These are phyloP conservation scores for Neckera pumila DNA, from an alignment of 225 moss, liverwort and hornwort species.

Conservation along the genomic window DNA sequence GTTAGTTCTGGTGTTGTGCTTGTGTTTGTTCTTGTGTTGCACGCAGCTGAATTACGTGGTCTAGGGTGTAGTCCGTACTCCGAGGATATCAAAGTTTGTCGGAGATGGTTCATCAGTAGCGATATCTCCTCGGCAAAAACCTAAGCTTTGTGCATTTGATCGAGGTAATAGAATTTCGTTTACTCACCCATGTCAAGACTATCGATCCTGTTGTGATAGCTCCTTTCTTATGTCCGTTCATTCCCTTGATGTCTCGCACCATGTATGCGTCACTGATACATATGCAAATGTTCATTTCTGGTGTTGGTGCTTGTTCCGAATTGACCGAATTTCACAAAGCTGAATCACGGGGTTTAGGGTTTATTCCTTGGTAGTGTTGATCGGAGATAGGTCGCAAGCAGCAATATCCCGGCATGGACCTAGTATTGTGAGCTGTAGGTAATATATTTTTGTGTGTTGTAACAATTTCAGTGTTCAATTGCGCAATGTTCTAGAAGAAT, in stretches of 20 bases:
- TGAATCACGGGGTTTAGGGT: background rate
- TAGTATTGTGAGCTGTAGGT: background rate
- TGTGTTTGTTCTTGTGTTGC: background rate
- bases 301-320: background rate
- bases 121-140: background rate
- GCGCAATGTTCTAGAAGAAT: background rate
- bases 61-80: no score
- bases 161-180: background rate
- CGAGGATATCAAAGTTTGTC: background rate
- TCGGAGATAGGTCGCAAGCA: background rate
- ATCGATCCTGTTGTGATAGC: background rate
- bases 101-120: background rate
- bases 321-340: background rate
- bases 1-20: background rate
- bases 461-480: background rate
- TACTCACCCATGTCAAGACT: background rate
- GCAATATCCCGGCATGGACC: background rate
- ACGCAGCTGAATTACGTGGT: background rate
- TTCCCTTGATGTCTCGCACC: background rate
- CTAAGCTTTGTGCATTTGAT: background rate
- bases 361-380: background rate
- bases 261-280: background rate
- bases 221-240: background rate
- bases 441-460: background rate
- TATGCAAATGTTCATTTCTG: background rate